These are phyloP conservation scores for Incumbomyces delicatus DNA, from an alignment of 2,329 filamentous ascomycete genomes.

Conservation along the genomic window DNA sequence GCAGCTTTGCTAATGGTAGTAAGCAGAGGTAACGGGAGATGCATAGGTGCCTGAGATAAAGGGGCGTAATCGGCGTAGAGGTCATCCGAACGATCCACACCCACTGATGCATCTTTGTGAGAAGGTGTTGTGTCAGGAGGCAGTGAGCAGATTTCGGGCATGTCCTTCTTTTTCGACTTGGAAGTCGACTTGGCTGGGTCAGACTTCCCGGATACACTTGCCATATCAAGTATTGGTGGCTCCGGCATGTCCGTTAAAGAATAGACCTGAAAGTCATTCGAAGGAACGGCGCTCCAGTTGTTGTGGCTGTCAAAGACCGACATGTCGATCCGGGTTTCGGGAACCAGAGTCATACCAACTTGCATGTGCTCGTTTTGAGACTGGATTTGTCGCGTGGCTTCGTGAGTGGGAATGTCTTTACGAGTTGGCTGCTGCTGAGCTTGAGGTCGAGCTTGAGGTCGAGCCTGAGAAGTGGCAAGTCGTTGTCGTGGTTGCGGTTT, in stretches of 20 bases:
- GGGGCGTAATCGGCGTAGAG: slow-evolving; percentile 18
- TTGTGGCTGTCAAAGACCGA: slow-evolving; percentile 53
- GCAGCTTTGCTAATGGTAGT: slow-evolving; percentile 6
- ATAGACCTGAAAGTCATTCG: slow-evolving; percentile 45
- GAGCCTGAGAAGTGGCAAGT: slow-evolving; percentile 22
- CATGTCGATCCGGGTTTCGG: slow-evolving; percentile 68
- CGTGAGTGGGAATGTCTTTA: slow-evolving; percentile 59
- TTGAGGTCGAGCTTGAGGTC: slow-evolving; percentile 23
- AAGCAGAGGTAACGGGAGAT: neutral
- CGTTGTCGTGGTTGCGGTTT: slow-evolving; percentile 28
- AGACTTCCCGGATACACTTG: slow-evolving; percentile 61
- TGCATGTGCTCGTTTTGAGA: slow-evolving; percentile 49
- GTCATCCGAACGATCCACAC: slow-evolving; percentile 38
- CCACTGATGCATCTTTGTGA: neutral
- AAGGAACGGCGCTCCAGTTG: slow-evolving; percentile 38
- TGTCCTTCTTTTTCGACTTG: slow-evolving; percentile 5
- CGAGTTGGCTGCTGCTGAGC: slow-evolving; percentile 33
- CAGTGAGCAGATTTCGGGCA: slow-evolving; percentile 2
- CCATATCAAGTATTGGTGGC: slow-evolving; percentile 51
- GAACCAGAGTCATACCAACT: slow-evolving; percentile 71
- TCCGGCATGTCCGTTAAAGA: slow-evolving; percentile 62
- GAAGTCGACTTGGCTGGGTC: neutral
- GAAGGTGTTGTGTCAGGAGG: neutral
- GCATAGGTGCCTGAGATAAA: neutral
- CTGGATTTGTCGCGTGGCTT: slow-evolving; percentile 40